Conservation (phyloP, 805 yeast genomes). For the Candida easanensis region DNA sequence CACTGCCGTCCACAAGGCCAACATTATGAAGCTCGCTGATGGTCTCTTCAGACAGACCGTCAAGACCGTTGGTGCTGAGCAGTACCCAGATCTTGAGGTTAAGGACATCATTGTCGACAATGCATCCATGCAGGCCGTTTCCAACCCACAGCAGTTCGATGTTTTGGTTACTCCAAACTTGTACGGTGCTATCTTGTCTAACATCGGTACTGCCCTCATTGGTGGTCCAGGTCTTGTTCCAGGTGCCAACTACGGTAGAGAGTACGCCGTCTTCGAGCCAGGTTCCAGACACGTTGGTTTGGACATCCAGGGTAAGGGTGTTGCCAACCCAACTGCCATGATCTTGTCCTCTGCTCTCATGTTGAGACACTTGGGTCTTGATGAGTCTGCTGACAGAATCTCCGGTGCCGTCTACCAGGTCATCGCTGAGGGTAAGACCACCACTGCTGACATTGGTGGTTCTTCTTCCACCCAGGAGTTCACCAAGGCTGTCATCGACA, state of each 20-base stretch:
- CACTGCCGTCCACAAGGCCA: constrained; percentile 98
- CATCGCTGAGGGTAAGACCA: constrained; percentile 79
- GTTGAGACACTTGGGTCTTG: constrained; percentile 93
- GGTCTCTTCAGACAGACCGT: constrained; percentile 96
- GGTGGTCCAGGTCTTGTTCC: constrained; percentile 99
- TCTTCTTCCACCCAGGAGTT: constrained; percentile 85
- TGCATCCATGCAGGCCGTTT: constrained; percentile 99
- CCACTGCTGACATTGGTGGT: constrained; percentile 94
- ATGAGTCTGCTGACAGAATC: constrained; percentile 79
- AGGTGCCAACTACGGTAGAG: constrained; percentile 98
- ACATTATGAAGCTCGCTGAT: constrained; percentile 98
- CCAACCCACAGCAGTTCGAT: constrained; percentile 97
- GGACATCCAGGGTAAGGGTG: constrained; percentile 90
- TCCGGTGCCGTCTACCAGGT: constrained; percentile 87
- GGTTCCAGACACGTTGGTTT: constrained; percentile 99
- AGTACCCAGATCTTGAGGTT: constrained; percentile 78
- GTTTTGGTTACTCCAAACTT: constrained; percentile 97
- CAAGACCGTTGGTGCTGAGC: constrained; percentile 78
- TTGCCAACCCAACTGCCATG: constrained; percentile 98
- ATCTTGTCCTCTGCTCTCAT: constrained; percentile 85
- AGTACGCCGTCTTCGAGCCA: constrained; percentile 97
- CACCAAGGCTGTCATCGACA: constrained; percentile 80
- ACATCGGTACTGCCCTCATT: constrained; percentile 94
- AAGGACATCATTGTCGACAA: constrained; percentile 97
- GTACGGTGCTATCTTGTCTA: constrained; percentile 95